Base-by-base conservation (phyloP, 1,284 basidiomycete genomes). In the Phylloporus sp. region DNA sequence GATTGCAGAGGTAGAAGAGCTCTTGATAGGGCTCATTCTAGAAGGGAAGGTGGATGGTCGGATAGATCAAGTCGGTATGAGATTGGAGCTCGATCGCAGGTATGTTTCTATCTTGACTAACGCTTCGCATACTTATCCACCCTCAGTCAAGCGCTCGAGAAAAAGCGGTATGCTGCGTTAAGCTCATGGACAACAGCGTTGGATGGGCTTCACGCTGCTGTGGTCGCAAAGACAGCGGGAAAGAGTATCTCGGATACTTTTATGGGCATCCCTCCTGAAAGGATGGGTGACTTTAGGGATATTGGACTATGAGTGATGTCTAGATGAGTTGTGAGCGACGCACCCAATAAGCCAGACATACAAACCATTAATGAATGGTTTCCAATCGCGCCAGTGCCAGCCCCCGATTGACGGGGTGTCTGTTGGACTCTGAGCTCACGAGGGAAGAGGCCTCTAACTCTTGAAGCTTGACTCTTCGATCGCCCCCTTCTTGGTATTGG, bases 41-140 rank as follows among this genome's bases (percentile, higher is more conserved):
- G 97, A 99, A 80, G 95, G 94, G 32, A 97, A 94, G 78, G 95
- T 99, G 45, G 91, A 96, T 72, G 98, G 97, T 23, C 89, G 92
- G 73, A 98, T 99, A 75, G 97, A 99, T 80, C 96, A 99, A 82
- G 95, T 98, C 45, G 90, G 93, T 27, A 96, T 96, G 84, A 87
- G 94, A 64, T 86, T 99, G 20, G 94, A 99, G 75, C 85, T 99
- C 32, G 94, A 98, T 75, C 85, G 90, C 76, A 91, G 95, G 94
- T 96, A 75, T 71, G 93, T 84, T 41, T 32, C 69, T 39, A 39
- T 29, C 43, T 60, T 60, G 62, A 62, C 11, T 10, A 35, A 37
- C 29, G 15, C 6, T 27, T 52, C 35, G 45, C 17, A 41, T 68
- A 19, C 63, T 74, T 61, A 71, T 58, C 65, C 55, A 32, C 60